phyloP scores from a whole-genome alignment of 306 rosid genomes.

The Mucuna pruriens region DNA sequence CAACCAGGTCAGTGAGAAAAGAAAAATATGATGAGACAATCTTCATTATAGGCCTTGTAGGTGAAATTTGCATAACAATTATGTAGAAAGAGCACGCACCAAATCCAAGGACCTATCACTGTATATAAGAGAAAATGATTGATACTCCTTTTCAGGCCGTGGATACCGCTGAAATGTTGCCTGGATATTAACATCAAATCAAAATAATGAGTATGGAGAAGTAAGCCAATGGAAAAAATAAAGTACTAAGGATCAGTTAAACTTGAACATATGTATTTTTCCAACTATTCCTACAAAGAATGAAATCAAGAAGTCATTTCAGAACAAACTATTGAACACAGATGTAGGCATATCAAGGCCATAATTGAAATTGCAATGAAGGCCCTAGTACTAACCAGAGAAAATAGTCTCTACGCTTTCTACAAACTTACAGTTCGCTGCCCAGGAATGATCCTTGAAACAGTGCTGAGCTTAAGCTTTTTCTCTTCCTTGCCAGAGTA shows the following conservation, averaged over 20 bases:
- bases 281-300: neutral
- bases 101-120: constrained; percentile 89
- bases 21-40: constrained; percentile 11
- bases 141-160: constrained; percentile 97
- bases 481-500: constrained; percentile 92
- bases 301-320: constrained; percentile 13
- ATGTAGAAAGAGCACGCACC: constrained; percentile 64
- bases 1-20: neutral
- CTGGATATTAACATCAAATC: constrained; percentile 57
- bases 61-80: constrained; percentile 15
- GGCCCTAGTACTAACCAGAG: constrained; percentile 29
- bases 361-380: constrained; percentile 16
- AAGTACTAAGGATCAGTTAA: constrained; percentile 22
- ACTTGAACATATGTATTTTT: constrained; percentile 20
- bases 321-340: constrained; percentile 19
- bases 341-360: constrained; percentile 21
- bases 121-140: constrained; percentile 90
- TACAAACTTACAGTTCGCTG: constrained; percentile 93
- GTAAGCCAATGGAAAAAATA: constrained; percentile 13
- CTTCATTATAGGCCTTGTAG: constrained; percentile 21
- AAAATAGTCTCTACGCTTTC: constrained; percentile 21
- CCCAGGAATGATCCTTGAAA: constrained; percentile 90
- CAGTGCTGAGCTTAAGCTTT: constrained; percentile 72
- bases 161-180: constrained; percentile 96
- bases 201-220: constrained; percentile 39